A percentile compares a stretch with the other conserved stretches of the same genome.
phyloP scores from a whole-genome alignment of 441 rosid species.

The Gossypium gossypioides region DNA sequence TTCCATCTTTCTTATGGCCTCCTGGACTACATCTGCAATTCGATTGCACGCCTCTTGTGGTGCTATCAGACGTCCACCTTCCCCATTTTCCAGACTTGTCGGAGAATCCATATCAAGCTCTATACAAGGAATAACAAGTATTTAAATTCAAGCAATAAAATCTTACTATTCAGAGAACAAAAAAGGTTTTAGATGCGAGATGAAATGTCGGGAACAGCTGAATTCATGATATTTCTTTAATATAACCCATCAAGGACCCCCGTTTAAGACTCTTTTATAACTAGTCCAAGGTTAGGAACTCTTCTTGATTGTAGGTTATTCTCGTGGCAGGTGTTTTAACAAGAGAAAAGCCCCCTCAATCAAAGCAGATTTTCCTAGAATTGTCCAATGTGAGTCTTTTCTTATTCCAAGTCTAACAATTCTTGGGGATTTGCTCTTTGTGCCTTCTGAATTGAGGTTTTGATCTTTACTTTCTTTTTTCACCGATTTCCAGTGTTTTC shows the following conservation, averaged over 20 bases:
- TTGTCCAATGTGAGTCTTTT: too few species aligned
- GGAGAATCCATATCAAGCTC: conserved; percentile 84
- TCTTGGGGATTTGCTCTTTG: not conserved
- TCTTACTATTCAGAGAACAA: not conserved
- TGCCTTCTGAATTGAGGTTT: not conserved
- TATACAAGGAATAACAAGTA: conserved; percentile 20
- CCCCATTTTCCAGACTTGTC: conserved; percentile 65
- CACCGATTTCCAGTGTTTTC: not conserved
- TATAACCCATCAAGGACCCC: not conserved
- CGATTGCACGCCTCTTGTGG: conserved; percentile 93
- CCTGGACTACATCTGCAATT: conserved; percentile 83
- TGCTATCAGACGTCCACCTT: conserved; percentile 68
- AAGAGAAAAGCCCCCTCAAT: too few species aligned
- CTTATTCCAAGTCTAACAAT: not conserved
- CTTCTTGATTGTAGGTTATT: too few species aligned
- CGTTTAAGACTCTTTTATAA: too few species aligned
- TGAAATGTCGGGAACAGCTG: not conserved
- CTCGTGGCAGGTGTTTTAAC: too few species aligned
- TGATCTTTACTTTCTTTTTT: not conserved
- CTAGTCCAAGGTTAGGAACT: too few species aligned
- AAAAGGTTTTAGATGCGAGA: too few species aligned
- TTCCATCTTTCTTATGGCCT: conserved; percentile 88
- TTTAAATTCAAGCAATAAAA: not conserved
- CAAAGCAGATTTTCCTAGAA: too few species aligned
- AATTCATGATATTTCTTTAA: not conserved